Conservation (phyloP, 2,329 filamentous ascomycete genomes). For the Aschersonia sp. region DNA sequence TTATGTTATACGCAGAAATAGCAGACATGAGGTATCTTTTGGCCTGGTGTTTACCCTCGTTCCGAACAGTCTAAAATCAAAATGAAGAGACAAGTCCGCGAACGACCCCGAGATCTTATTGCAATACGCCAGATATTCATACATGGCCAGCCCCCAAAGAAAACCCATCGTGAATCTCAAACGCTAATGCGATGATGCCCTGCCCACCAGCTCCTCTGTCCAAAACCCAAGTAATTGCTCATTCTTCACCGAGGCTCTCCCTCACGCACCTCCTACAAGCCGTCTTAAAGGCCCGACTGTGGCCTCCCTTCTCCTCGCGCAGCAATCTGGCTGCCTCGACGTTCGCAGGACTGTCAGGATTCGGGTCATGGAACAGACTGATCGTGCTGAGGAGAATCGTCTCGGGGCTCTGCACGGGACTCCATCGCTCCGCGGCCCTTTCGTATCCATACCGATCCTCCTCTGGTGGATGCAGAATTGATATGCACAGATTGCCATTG, state of each 20-base stretch:
- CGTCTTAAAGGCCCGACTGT: conserved; percentile 59
- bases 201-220: no score
- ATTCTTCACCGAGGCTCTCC: conserved; percentile 67
- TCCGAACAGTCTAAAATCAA: no score
- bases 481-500: conserved; percentile 84
- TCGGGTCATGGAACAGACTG: conserved; percentile 81
- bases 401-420: conserved; percentile 86
- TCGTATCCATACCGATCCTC: conserved; percentile 95
- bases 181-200: background rate
- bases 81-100: no score
- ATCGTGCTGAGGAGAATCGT: conserved; percentile 88
- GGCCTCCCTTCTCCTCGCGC: conserved; percentile 57
- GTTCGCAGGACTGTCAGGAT: conserved; percentile 91
- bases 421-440: conserved; percentile 79
- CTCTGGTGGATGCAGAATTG: conserved; percentile 87
- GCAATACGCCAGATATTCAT: no score
- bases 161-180: background rate
- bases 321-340: conserved; percentile 83
- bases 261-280: conserved; percentile 65
- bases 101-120: no score
- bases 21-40: no score
- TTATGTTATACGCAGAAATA: no score
- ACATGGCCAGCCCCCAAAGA: no score
- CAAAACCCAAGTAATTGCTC: background rate
- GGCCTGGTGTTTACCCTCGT: no score